These are phyloP conservation scores for Starmerella vaccinii DNA, from an alignment of 805 yeast species.

Conservation along the genomic window DNA sequence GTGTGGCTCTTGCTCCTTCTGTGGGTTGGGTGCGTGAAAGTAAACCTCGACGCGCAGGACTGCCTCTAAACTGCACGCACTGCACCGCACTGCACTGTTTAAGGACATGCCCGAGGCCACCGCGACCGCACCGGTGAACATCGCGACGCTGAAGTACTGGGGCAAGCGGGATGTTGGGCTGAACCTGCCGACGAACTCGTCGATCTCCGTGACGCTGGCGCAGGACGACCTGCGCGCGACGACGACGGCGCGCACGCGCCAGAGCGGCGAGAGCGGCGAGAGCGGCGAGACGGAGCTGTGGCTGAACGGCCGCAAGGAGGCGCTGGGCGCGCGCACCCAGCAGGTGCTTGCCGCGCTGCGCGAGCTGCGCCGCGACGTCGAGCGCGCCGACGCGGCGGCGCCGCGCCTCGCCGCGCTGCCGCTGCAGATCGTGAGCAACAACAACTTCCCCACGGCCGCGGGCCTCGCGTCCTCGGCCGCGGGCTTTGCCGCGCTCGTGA, in stretches of 20 bases:
- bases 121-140: constrained; percentile 93
- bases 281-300: constrained; percentile 51
- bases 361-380: constrained; percentile 51
- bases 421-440: constrained; percentile 78
- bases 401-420: constrained; percentile 44
- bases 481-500: constrained; percentile 92
- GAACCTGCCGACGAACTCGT: constrained; percentile 91
- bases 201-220: constrained; percentile 86
- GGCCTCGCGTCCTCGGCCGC: constrained; percentile 98
- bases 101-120: constrained; percentile 48
- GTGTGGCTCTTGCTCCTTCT: too few relatives aligned
- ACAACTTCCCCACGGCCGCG: constrained; percentile 98
- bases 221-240: constrained; percentile 85
- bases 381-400: constrained; percentile 41
- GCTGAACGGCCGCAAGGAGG: constrained; percentile 77
- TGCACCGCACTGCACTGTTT: too few relatives aligned
- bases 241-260: constrained; percentile 73
- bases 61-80: not conserved
- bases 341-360: constrained; percentile 73
- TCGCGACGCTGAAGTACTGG: constrained; percentile 98
- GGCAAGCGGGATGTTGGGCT: constrained; percentile 86
- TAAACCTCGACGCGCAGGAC: not conserved
- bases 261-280: constrained; percentile 44
- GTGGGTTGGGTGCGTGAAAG: too few relatives aligned
- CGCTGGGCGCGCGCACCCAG: constrained; percentile 43